These are phyloP conservation scores for Biscogniauxia sp. DNA, from an alignment of 2,329 filamentous ascomycete genomes.

Conservation along the genomic window DNA sequence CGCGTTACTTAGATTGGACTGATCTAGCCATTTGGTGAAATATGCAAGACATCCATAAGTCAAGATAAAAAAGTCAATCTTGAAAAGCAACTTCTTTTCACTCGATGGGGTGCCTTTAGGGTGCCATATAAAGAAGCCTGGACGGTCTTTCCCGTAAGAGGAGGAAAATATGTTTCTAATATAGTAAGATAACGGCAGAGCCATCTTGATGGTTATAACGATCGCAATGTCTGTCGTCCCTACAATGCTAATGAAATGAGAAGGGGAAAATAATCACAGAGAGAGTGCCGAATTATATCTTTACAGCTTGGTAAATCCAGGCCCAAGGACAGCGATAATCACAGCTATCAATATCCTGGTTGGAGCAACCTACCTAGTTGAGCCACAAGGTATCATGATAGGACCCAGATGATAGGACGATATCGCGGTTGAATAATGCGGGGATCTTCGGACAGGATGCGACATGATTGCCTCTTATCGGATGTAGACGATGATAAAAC, in stretches of 20 bases:
- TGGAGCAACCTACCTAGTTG: neutral
- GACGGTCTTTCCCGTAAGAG: constrained; percentile 25
- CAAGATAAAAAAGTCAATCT: constrained; percentile 32
- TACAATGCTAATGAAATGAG: neutral
- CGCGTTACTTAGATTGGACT: constrained; percentile 22
- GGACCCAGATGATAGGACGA: too few species aligned
- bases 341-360: neutral
- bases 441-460: neutral
- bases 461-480: neutral
- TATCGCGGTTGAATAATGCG: neutral
- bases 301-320: neutral
- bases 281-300: neutral
- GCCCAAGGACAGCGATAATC: neutral
- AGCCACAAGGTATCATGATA: neutral
- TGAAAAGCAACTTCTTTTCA: constrained; percentile 31
- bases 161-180: constrained; percentile 28
- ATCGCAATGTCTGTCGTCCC: too few species aligned
- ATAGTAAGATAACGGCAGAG: constrained; percentile 16
- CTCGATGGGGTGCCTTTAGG: constrained; percentile 18
- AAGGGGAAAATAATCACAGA: neutral
- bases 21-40: constrained; percentile 30
- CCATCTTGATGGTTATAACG: constrained; percentile 4
- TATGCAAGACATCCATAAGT: constrained; percentile 28
- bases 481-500: neutral
- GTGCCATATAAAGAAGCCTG: constrained; percentile 30